Percentiles rank a stretch among this genome's conserved stretches.
These are phyloP conservation scores for Reutealis trisperma DNA, from an alignment of 345 rosid species.

Conservation along the genomic window DNA sequence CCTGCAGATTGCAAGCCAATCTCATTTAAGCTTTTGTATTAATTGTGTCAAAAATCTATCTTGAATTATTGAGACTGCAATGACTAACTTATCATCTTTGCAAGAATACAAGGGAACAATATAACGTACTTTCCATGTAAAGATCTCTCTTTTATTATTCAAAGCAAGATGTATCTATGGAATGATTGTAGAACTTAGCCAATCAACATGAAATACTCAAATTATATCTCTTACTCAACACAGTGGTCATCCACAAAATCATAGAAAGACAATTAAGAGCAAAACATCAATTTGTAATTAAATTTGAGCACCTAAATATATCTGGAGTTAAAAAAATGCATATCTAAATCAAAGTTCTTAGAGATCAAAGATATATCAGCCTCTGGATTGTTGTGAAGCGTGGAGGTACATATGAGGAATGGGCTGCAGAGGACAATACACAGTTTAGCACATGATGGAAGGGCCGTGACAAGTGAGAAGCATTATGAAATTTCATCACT, in stretches of 20 bases:
- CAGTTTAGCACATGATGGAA: conserved; percentile 1
- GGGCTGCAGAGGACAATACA: conserved; percentile 21
- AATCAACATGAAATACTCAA: neutral
- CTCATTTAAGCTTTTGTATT: neutral
- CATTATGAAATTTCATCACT: neutral
- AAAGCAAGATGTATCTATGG: neutral
- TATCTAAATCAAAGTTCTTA: neutral
- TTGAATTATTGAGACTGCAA: neutral
- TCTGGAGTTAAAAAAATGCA: neutral
- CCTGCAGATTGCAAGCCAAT: neutral
- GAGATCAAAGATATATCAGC: neutral
- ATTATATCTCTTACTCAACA: too few species aligned
- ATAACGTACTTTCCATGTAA: neutral
- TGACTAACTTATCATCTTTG: neutral
- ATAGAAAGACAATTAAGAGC: neutral
- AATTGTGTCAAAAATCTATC: neutral
- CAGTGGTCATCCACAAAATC: neutral
- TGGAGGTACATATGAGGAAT: conserved; percentile 7
- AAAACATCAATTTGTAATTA: neutral
- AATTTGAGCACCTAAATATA: neutral
- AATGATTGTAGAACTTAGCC: neutral
- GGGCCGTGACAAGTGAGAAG: neutral
- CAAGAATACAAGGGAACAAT: neutral
- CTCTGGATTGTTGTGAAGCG: neutral
- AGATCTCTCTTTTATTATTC: neutral